These are phyloP conservation scores for Mycena vitilis DNA, from an alignment of 768 basidiomycete species.

Conservation along the genomic window DNA sequence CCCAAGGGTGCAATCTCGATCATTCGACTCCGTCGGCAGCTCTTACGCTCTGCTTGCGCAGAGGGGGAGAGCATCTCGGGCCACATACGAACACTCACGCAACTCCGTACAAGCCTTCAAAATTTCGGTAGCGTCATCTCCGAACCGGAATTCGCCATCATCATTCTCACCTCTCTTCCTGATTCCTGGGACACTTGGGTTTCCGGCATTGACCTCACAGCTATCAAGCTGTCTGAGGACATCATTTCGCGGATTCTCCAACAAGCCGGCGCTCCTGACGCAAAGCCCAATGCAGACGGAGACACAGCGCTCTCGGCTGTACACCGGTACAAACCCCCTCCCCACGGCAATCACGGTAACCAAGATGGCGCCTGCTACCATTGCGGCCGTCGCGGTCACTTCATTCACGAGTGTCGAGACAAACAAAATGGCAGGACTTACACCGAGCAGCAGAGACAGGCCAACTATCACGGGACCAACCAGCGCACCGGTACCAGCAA, in stretches of 20 bases:
- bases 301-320: conserved; percentile 12
- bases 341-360: background rate
- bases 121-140: conserved; percentile 38
- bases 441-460: conserved; percentile 15
- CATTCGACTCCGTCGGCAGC: conserved; percentile 28
- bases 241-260: conserved; percentile 40
- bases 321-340: conserved; percentile 4
- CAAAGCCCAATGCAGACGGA: conserved; percentile 15
- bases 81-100: conserved; percentile 44
- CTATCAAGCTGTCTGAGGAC: conserved; percentile 30
- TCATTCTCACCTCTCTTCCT: conserved; percentile 46
- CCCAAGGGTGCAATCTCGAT: conserved; percentile 40
- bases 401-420: conserved; percentile 15
- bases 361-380: conserved; percentile 16
- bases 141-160: conserved; percentile 45
- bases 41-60: conserved; percentile 40
- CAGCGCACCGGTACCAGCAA: background rate
- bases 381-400: conserved; percentile 18
- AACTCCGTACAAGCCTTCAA: conserved; percentile 39
- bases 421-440: conserved; percentile 20
- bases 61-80: conserved; percentile 46
- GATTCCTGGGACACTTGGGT: conserved; percentile 49
- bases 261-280: conserved; percentile 29
- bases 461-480: conserved; percentile 9
- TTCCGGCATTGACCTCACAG: conserved; percentile 34